A percentile compares a stretch with the other conserved stretches of the same genome.
Evolutionary conservation across 768 basidiomycete genomes (phyloP).

Genomic region (Termitomyces sp.): DNA sequence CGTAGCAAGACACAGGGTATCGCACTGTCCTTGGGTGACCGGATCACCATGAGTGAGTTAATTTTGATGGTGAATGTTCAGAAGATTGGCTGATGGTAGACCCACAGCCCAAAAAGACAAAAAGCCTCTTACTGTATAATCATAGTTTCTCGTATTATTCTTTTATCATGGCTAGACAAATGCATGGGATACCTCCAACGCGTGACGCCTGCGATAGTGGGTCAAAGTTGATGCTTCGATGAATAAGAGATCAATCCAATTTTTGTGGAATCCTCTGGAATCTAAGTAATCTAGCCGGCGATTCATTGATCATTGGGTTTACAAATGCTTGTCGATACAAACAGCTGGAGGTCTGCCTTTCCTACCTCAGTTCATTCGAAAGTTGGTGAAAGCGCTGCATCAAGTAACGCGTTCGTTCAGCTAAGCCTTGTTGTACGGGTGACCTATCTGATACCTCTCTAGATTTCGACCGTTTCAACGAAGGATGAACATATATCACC

Average conservation of each 20-base stretch:
- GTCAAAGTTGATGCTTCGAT: neutral
- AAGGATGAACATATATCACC: neutral
- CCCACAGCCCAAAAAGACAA: conserved; percentile 34
- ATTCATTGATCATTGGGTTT: neutral
- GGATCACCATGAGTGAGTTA: conserved; percentile 60
- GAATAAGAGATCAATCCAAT: no score
- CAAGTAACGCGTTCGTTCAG: no score
- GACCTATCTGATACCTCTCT: neutral
- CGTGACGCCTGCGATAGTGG: neutral
- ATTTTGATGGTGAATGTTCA: neutral
- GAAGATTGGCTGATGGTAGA: neutral
- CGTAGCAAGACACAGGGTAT: conserved; percentile 98
- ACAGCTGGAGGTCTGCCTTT: neutral
- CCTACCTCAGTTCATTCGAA: neutral
- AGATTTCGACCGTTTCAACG: neutral
- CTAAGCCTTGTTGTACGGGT: no score
- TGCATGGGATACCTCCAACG: conserved; percentile 1
- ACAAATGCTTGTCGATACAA: neutral
- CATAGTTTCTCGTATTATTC: conserved; percentile 4
- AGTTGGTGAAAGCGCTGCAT: neutral
- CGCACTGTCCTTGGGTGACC: conserved; percentile 88
- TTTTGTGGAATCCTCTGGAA: neutral
- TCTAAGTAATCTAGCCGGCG: no score
- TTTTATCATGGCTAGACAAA: conserved; percentile 2
- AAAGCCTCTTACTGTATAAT: conserved; percentile 30